These are phyloP conservation scores for Diplocarpon rosae DNA, from an alignment of 2,329 filamentous ascomycete species.

Conservation along the genomic window DNA sequence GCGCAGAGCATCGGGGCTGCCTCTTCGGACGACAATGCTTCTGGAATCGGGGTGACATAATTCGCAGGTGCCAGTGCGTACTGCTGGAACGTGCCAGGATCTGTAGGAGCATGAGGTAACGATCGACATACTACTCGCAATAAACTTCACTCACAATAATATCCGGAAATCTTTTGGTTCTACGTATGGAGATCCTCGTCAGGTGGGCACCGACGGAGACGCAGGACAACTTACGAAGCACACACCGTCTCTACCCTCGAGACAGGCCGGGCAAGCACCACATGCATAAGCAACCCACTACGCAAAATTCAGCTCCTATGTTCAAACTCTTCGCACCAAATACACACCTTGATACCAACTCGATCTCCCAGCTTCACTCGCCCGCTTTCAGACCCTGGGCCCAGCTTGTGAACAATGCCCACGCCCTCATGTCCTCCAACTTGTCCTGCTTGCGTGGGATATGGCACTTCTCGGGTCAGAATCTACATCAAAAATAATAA, in stretches of 20 bases:
- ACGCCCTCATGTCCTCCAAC: slow-evolving; percentile 62
- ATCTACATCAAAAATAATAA: background rate
- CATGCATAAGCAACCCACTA: slow-evolving; percentile 45
- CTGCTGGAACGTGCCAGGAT: slow-evolving; percentile 58
- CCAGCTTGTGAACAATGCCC: slow-evolving; percentile 53
- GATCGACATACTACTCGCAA: background rate
- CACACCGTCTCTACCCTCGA: slow-evolving; percentile 50
- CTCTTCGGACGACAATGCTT: slow-evolving; percentile 43
- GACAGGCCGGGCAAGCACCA: slow-evolving; percentile 38
- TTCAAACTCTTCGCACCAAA: background rate
- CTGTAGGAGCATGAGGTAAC: slow-evolving; percentile 8
- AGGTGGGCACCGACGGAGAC: background rate
- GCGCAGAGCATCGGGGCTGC: slow-evolving; percentile 60
- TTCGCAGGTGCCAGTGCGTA: slow-evolving; percentile 49
- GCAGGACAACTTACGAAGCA: slow-evolving; percentile 44
- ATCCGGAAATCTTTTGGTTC: slow-evolving; percentile 50
- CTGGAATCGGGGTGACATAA: slow-evolving; percentile 62
- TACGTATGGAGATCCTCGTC: slow-evolving; percentile 10
- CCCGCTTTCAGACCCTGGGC: slow-evolving; percentile 43
- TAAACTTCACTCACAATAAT: slow-evolving; percentile 37
- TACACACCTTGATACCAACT: slow-evolving; percentile 53
- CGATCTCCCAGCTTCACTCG: slow-evolving; percentile 54
- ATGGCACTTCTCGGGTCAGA: slow-evolving; percentile 33
- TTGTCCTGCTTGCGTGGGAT: slow-evolving; percentile 47
- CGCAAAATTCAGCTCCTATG: slow-evolving; percentile 16